Evolutionary conservation across 176 grass and related monocot species (phyloP), one percentile per base, ranked within the genome.

Genomic region (Themeda triandra): DNA sequence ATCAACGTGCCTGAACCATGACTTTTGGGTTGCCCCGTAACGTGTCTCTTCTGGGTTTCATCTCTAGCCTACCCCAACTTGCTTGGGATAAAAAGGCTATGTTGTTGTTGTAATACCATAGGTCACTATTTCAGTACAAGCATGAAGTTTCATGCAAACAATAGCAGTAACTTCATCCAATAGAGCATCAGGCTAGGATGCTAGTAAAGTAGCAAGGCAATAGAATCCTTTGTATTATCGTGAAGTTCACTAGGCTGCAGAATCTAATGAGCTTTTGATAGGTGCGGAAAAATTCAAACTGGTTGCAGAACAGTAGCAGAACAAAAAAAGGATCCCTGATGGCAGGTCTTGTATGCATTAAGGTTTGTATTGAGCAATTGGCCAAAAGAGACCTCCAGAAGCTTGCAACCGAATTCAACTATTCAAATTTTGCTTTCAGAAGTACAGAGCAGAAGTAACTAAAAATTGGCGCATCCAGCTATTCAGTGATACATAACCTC

Each of bases 91-190:
- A n/a, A n/a, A n/a, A n/a, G n/a, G n/a, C n/a, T n/a, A n/a, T n/a
- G n/a, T n/a, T n/a, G n/a, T n/a, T n/a, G n/a, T n/a, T n/a, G 12
- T 29, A 2, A 63, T 29, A 63, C 12, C 60, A 27, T 63, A 29
- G 25, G 60, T 27, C 58, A 60, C n/a, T 60, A 80, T 56, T 45
- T 66, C 42, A 74, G 64, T 19, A 42, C 65, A 71, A 66, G 6
- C 54, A 79, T 83, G 65, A 6, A 79, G 9, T 73, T 73, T 88
- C 10, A 73, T 41, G 32, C 39, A 23, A 76, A 77, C 40, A 6
- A 31, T 69, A 28, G 25, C 4, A 85, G 46, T 11, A 24, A 27
- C 19, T 54, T 71, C 21, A 54, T 82, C 10, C 5, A 39, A 39
- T 32, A 33, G 7, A 76, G 30, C 13, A 29, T 48, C 23, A 48